Evolutionary conservation across 2,329 filamentous ascomycete species (phyloP).

Genomic region (Leptographium procerum): DNA sequence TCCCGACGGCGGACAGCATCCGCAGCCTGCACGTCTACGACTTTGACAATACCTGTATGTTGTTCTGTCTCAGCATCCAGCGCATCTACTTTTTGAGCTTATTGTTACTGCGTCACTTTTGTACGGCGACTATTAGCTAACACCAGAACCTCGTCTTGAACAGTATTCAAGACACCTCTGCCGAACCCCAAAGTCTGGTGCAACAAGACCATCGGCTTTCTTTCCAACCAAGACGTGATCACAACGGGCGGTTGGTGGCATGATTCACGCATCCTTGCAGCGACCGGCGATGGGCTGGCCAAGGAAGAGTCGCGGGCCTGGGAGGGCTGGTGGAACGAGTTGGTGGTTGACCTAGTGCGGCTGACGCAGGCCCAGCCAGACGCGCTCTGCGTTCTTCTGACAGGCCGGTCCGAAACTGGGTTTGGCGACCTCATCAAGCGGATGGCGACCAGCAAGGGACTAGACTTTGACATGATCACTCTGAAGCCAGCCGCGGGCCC

Average conservation of each 20-base stretch:
- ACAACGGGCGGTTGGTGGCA: constrained; percentile 95
- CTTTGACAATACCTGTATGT: constrained; percentile 87
- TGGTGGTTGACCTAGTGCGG: constrained; percentile 67
- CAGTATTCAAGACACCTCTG: constrained; percentile 82
- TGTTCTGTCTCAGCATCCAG: no score
- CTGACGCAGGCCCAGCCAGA: constrained; percentile 77
- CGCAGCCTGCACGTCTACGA: constrained; percentile 86
- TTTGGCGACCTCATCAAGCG: constrained; percentile 72
- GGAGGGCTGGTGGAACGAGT: constrained; percentile 96
- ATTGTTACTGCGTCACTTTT: neutral
- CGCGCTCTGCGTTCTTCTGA: constrained; percentile 74
- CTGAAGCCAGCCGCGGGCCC: constrained; percentile 81
- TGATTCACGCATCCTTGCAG: constrained; percentile 71
- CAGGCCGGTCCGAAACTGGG: constrained; percentile 66
- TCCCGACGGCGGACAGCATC: constrained; percentile 51
- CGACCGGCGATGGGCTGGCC: constrained; percentile 73
- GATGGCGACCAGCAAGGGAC: constrained; percentile 64
- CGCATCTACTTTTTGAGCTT: neutral
- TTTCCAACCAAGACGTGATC: constrained; percentile 67
- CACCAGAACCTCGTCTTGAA: neutral
- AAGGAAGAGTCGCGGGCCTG: constrained; percentile 75
- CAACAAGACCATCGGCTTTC: constrained; percentile 59
- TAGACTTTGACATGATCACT: constrained; percentile 80
- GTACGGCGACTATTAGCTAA: neutral
- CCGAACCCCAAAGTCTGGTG: constrained; percentile 87